phyloP scores from a whole-genome alignment of 148 eudicot species.

The Spergularia bocconei region DNA sequence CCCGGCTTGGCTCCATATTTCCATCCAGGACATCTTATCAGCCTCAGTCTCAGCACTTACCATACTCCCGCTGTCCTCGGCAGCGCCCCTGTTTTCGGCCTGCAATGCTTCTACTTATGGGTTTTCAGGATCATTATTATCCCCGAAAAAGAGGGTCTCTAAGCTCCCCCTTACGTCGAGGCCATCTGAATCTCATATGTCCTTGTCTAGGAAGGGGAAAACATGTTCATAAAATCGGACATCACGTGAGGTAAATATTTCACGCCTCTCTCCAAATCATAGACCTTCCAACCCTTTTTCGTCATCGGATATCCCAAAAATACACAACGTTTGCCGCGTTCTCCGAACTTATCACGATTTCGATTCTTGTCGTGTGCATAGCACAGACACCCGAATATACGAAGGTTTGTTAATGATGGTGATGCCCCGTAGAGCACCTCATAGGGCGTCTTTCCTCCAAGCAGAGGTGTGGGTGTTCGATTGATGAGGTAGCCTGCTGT shows the following conservation, averaged over 20 bases:
- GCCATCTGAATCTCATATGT: too few species aligned
- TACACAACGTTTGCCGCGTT: neutral
- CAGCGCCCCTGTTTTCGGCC: too few species aligned
- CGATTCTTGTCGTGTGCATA: neutral
- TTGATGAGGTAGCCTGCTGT: neutral
- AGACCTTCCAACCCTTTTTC: neutral
- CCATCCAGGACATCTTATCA: too few species aligned
- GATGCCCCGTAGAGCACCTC: neutral
- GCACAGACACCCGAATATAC: neutral
- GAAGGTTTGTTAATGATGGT: neutral
- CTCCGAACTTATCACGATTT: neutral
- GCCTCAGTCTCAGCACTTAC: too few species aligned
- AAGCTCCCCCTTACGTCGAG: too few species aligned
- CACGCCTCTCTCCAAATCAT: neutral
- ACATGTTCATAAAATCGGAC: neutral
- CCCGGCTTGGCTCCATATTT: too few species aligned
- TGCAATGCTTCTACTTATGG: too few species aligned
- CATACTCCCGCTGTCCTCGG: too few species aligned
- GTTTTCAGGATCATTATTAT: too few species aligned
- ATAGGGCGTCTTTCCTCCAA: neutral
- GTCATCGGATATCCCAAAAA: neutral
- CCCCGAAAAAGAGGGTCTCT: too few species aligned
- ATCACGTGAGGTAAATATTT: neutral
- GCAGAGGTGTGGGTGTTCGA: neutral
- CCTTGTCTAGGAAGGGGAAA: neutral